Percentiles rank a stretch among this genome's conserved stretches.
Evolutionary conservation across 768 basidiomycete genomes (phyloP).

Genomic region (Roridomyces roridus): DNA sequence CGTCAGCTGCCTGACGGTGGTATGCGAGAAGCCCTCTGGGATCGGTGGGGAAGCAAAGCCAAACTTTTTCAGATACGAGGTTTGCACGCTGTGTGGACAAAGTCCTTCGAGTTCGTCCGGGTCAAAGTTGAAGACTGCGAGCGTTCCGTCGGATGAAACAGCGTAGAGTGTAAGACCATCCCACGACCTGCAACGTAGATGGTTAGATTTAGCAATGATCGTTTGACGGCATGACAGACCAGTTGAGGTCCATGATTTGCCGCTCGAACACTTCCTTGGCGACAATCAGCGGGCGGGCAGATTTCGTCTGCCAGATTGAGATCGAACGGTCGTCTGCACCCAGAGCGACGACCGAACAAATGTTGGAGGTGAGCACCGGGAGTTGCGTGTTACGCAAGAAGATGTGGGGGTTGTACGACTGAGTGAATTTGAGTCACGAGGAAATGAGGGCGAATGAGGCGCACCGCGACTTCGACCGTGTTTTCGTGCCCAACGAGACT

Average conservation of each 20-base stretch:
- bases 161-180: slow-evolving; percentile 94
- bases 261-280: slow-evolving; percentile 93
- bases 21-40: slow-evolving; percentile 75
- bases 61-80: slow-evolving; percentile 83
- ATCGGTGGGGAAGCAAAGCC: slow-evolving; percentile 72
- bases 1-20: slow-evolving; percentile 41
- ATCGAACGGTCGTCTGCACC: slow-evolving; percentile 94
- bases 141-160: slow-evolving; percentile 94
- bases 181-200: slow-evolving; percentile 67
- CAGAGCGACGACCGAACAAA: slow-evolving; percentile 91
- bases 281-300: slow-evolving; percentile 89
- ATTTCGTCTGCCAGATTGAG: slow-evolving; percentile 96
- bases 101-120: slow-evolving; percentile 82
- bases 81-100: slow-evolving; percentile 73
- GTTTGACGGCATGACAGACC: slow-evolving; percentile 56
- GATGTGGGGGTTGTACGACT: slow-evolving; percentile 94
- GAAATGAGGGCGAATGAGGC: slow-evolving; percentile 28
- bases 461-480: slow-evolving; percentile 92
- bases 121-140: slow-evolving; percentile 88
- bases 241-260: slow-evolving; percentile 94
- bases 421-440: not conserved
- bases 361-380: slow-evolving; percentile 79
- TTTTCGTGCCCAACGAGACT: slow-evolving; percentile 97
- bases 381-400: slow-evolving; percentile 79
- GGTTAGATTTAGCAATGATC: slow-evolving; percentile 12